These are phyloP conservation scores for Scedosporium minutisporum DNA, from an alignment of 2,329 filamentous ascomycete genomes.

Conservation along the genomic window DNA sequence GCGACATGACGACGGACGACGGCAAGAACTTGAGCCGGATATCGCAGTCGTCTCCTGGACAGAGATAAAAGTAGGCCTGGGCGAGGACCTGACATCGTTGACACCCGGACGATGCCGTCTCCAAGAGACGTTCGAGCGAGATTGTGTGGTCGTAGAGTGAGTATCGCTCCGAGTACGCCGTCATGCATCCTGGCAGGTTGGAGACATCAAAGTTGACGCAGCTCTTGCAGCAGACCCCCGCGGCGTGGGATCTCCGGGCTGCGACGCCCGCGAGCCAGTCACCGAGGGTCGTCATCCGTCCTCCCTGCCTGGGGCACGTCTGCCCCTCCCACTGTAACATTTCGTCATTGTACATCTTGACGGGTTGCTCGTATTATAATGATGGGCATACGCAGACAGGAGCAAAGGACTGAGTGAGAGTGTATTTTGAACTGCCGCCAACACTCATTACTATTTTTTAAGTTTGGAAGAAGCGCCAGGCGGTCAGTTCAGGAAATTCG, in stretches of 20 bases:
- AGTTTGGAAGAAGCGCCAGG: too few species aligned
- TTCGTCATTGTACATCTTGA: background rate
- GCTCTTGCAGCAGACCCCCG: slow-evolving; percentile 21
- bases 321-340: background rate
- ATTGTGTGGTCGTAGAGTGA: background rate
- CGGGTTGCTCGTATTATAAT: background rate
- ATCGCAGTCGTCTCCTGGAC: background rate
- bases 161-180: background rate
- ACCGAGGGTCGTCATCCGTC: background rate
- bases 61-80: background rate
- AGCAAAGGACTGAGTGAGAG: too few species aligned
- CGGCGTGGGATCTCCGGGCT: background rate
- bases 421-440: too few species aligned
- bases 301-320: background rate
- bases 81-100: background rate
- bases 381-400: too few species aligned
- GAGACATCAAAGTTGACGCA: slow-evolving; percentile 13
- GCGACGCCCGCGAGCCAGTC: background rate
- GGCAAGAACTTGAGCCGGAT: background rate
- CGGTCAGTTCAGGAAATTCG: too few species aligned
- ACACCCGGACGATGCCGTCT: background rate
- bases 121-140: background rate
- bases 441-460: too few species aligned
- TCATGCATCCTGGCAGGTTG: background rate
- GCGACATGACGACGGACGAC: background rate